Evolutionary conservation across 2,329 filamentous ascomycete genomes (phyloP), one percentile per base, ranked within the genome.

Genomic region (Alternaria brassicae): DNA sequence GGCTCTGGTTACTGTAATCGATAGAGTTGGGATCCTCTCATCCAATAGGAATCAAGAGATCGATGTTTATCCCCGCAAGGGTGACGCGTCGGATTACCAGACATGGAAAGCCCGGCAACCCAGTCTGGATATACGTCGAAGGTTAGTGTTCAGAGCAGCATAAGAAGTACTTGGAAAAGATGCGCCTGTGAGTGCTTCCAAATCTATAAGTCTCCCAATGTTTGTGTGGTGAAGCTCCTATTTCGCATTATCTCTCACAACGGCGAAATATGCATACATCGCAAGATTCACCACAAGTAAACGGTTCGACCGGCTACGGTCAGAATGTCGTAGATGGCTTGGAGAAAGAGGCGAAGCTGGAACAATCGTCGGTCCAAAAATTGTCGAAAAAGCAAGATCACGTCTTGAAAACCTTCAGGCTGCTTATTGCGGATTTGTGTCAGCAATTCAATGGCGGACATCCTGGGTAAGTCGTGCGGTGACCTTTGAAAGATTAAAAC

Each of bases 401-500:
- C n/a, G 62, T 67, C 15, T 47, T 67, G 23, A 49, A 53, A 8
- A 57, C 60, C 2, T 67, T 66, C 17, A 60, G 62, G 4, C 27
- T 60, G 41, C 62, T 63, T 25, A 67, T 65, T 58, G 87, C 88
- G 42, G 89, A 91, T 71, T 77, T 91, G 3, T 90, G 88, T 68
- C 83, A 91, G 72, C 88, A 91, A 64, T 91, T 89, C 75, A 86
- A 86, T 62, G 88, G 88, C 34, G 89, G 89, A 0, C 89, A 91
- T 70, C 88, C 88, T 17, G 88, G 66, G 19, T 64, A 61, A 21
- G 84, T 84, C 1, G 12, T 37, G 9, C 5, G 12, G 4, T 6
- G 27, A 5, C 3, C 1, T 9, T 37, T 8, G 27, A 3, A 9
- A 0, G 3, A 13, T 6, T 2, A n/a, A 2, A 30, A 3, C 44